Conservation (phyloP, 2,329 filamentous ascomycete genomes). For the Cladosporium oxysporum region DNA sequence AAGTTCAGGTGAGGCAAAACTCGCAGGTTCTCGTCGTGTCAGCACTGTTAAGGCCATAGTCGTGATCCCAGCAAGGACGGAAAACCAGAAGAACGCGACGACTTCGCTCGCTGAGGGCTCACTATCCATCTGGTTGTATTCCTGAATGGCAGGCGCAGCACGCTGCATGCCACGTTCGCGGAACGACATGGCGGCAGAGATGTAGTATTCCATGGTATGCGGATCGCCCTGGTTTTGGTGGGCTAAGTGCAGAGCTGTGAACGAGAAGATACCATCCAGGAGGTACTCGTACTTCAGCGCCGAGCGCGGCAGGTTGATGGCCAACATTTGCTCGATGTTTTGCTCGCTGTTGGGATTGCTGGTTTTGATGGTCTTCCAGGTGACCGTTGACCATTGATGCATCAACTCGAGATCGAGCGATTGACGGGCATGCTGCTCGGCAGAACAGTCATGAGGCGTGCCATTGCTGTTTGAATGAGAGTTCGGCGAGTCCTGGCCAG, state of each 20-base stretch:
- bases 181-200: conserved; percentile 1
- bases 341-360: not conserved
- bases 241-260: conserved; percentile 29
- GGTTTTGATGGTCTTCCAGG: conserved; percentile 23
- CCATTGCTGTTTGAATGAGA: conserved; percentile 13
- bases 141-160: conserved; percentile 6
- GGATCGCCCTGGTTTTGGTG: conserved; percentile 21
- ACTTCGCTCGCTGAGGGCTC: not conserved
- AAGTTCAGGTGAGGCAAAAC: not conserved
- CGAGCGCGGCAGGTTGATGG: conserved; percentile 25
- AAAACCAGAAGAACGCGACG: conserved; percentile 16
- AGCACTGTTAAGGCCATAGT: conserved; percentile 9
- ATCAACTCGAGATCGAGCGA: conserved; percentile 29
- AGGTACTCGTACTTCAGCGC: conserved; percentile 26
- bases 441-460: conserved; percentile 13
- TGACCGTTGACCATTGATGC: conserved; percentile 28
- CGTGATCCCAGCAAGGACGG: conserved; percentile 1
- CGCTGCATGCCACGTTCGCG: conserved; percentile 14
- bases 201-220: conserved; percentile 6
- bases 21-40: not conserved
- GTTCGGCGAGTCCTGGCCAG: conserved; percentile 9
- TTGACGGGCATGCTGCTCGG: conserved; percentile 18
- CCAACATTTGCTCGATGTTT: not conserved
- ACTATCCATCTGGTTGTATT: not conserved
- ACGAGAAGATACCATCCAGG: conserved; percentile 28